Evolutionary conservation across 441 rosid species (phyloP), one percentile per base, ranked within the genome.

Genomic region (Metrosideros polymorpha): DNA sequence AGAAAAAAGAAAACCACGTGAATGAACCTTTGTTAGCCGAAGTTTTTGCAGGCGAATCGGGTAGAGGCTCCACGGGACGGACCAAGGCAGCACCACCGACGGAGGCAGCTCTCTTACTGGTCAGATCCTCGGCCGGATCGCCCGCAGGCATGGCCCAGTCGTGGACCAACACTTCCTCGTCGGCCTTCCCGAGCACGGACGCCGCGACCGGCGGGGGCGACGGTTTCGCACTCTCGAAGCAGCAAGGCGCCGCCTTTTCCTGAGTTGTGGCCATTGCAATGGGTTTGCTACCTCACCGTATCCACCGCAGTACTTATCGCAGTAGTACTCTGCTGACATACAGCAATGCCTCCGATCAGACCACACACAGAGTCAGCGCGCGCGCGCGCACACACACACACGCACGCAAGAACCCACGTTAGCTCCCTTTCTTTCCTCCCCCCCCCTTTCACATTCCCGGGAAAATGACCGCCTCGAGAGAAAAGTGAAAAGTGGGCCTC

Each of bases 201-300:
- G 79, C 83, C 82, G 52, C 75, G 54, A 22, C 83, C 6, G 50
- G 50, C 30, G 27, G 82, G 43, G 82, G 32, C 77, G 76, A 19
- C 77, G 14, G 27, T 12, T 35, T 19, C 6, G 79, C 79, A 6
- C 45, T 17, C 84, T 77, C 54, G 92, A 88, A 89, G 89, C 91
- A 89, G 89, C 53, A 83, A 89, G 91, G 76, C 93, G 94, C 88
- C 92, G 93, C 89, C 88, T 94, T 93, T 94, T 94, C 94, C 93
- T 91, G 92, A 93, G 95, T 88, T 93, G 95, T 79, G 95, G 97
- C 97, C 95, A 94, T 94, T 91, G 94, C 85, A 90, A 89, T 86
- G 95, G 95, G 85, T 92, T 92, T 66, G 91, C 92, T 89, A 93
- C 88, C 92, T 92, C 93, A 87, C 94, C 89, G 91, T 86, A 90